Conservation (phyloP, 768 basidiomycete species). For the Phylloporus rhodoxanthus region DNA sequence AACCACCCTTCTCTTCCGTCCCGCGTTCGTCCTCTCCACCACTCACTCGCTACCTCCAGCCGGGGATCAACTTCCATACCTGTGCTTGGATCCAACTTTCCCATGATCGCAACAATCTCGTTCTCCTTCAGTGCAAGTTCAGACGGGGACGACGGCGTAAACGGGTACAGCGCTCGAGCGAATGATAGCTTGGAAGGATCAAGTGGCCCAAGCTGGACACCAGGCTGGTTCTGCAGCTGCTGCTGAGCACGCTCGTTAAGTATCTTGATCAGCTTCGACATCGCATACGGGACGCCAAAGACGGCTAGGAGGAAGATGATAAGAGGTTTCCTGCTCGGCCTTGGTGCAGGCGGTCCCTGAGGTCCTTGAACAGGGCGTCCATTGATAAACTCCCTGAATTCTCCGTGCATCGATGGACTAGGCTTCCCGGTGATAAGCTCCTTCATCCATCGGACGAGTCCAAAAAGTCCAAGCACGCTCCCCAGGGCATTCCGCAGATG, state of each 20-base stretch:
- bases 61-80: conserved; percentile 66
- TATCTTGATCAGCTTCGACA: conserved; percentile 82
- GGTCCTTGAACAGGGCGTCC: conserved; percentile 55
- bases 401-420: conserved; percentile 45
- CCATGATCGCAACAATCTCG: conserved; percentile 90
- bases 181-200: conserved; percentile 82
- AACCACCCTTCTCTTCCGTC: conserved; percentile 95
- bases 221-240: conserved; percentile 37
- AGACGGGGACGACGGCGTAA: conserved; percentile 64
- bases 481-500: conserved; percentile 89
- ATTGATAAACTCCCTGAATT: conserved; percentile 73
- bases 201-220: conserved; percentile 42
- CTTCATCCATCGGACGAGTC: conserved; percentile 80
- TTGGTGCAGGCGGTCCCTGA: conserved; percentile 37
- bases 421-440: conserved; percentile 49
- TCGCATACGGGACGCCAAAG: conserved; percentile 87
- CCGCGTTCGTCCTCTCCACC: conserved; percentile 92
- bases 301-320: conserved; percentile 91
- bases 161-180: conserved; percentile 75
- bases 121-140: conserved; percentile 82
- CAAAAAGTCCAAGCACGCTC: conserved; percentile 89
- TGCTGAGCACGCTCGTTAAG: conserved; percentile 59
- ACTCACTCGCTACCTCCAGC: conserved; percentile 59
- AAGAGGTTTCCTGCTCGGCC: conserved; percentile 82
- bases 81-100: conserved; percentile 65